Evolutionary conservation across 495 filamentous ascomycete genomes (phyloP), one percentile per base, ranked within the genome.

Genomic region (Trichoderma orchidacearum): DNA sequence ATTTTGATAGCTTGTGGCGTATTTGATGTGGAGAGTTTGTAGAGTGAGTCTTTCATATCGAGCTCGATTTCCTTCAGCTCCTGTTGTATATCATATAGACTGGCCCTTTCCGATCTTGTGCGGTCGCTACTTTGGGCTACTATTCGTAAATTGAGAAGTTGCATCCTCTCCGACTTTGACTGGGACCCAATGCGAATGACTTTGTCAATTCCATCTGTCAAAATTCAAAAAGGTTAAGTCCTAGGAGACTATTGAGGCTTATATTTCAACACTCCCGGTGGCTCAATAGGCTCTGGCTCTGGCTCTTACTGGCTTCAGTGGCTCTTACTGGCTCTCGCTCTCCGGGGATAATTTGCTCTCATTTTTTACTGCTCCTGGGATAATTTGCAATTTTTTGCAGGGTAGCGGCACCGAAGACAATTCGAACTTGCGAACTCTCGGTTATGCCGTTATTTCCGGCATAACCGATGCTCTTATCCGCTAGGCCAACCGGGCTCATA

Each of bases 151-250:
- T 79, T 82, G 15, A 76, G 59, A 0, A 65, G 60, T 54, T 72
- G 63, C 1, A 85, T 66, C 17, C 68, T 58, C 31, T 85, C 78
- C 0, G 80, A 83, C 62, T 86, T 85, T 1, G 80, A 85, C 31
- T 74, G 76, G 8, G 75, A 78, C 0, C 86, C 87, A 11, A 93
- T 80, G 15, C 87, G 82, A 53, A 93, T 77, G 31, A 93, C 70
- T 48, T 84, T 75, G 3, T 69, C 70, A 34, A 86, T 68, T 0
- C 73, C 71, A 35, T n/a, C n/a, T n/a, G n/a, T n/a, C n/a, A n/a
- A n/a, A n/a, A n/a, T n/a, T n/a, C n/a, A n/a, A n/a, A n/a, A n/a
- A n/a, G n/a, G n/a, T n/a, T n/a, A n/a, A n/a, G n/a, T n/a, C n/a
- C n/a, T n/a, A n/a, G n/a, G n/a, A n/a, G n/a, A n/a, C n/a, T n/a